Evolutionary conservation across 352 stramenopile species (phyloP), one percentile per base, ranked within the genome.

Genomic region (Pythium utonaiense): DNA sequence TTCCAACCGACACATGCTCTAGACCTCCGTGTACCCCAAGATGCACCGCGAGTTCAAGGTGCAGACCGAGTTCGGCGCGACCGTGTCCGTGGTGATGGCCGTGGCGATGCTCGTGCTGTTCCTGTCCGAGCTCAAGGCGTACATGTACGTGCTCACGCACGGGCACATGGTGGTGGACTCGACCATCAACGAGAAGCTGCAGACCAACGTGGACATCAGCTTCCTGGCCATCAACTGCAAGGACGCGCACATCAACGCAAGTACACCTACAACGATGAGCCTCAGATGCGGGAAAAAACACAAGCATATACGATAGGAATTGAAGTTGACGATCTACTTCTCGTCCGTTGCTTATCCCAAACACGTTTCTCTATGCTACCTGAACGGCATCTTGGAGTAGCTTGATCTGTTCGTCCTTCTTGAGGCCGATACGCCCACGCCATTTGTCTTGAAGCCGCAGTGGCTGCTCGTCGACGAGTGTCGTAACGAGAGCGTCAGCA

Each of bases 191-290:
- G 94, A 98, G 64, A 89, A 95, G 73, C 93, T 99, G 57, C 78
- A 90, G 67, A 97, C 99, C 66, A 97, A 98, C 73, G 58, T 99
- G 24, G 97, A 99, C 78, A 93, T 99, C 45, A 99, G 96, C 40
- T 99, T 99, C 69, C 93, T 98, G 25, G 79, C 84, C 12, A 77
- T 99, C 53, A 96, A 88, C 60, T 99, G 97, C 81, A 80, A 91
- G 63, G 79, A 99, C 72, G 84, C 98, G 28, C 95, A 99, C 70
- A 74, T 99, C 38, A 98, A 99, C 76, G 93, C 95, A n/a, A n/a
- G n/a, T n/a, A n/a, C n/a, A n/a, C n/a, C n/a, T n/a, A n/a, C n/a
- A n/a, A n/a, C n/a, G n/a, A n/a, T n/a, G n/a, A n/a, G n/a, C n/a
- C n/a, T n/a, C n/a, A n/a, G n/a, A n/a, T n/a, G n/a, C n/a, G n/a